Base-by-base conservation (phyloP, 2,329 filamentous ascomycete genomes). In the Fusarium nanum region DNA sequence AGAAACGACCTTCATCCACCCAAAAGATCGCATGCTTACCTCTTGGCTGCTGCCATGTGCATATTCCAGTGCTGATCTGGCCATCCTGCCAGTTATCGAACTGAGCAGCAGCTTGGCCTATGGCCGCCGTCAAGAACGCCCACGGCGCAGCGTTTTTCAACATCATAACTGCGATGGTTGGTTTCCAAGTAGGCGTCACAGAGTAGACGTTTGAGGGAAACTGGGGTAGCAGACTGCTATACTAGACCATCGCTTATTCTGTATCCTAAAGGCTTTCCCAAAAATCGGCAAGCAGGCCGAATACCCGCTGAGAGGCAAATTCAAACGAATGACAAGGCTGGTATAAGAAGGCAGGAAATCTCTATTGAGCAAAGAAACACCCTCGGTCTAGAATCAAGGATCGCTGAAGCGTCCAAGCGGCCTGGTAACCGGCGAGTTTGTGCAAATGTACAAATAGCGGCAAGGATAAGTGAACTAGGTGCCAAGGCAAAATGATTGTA, bases 11-110 rank as follows among this genome's bases (percentile, higher is more conserved):
- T 32, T 7, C 3, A 25, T 14, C 16, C 11, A n/a, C 14, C 16
- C 6, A 42, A 11, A 18, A 14, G 40, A 52, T 34, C 7, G 20
- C 18, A 28, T 41, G 58, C 75, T 63, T 73, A 83, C 83, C 82
- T 80, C 83, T 79, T 16, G 80, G 79, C 70, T 82, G 79, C 52
- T 76, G 55, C 90, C 90, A 92, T 49, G 77, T 78, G 76, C 89
- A 91, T 76, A 92, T 86, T 16, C 85, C 85, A 8, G 86, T 82
- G 73, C 86, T 89, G 56, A 87, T 78, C 75, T 91, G 86, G 40
- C 79, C 77, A 3, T 76, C 46, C n/a, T 72, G 56, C 88, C 88
- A 90, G 27, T 78, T 78, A 77, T 56, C 81, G 73, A 75, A 78
- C 63, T 87, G 86, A 20, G 81, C 84, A 22, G 58, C 49, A 27